Percentiles rank a stretch among this genome's conserved stretches.
Evolutionary conservation across 352 stramenopile species (phyloP).

Genomic region (Phytophthora hibernalis): DNA sequence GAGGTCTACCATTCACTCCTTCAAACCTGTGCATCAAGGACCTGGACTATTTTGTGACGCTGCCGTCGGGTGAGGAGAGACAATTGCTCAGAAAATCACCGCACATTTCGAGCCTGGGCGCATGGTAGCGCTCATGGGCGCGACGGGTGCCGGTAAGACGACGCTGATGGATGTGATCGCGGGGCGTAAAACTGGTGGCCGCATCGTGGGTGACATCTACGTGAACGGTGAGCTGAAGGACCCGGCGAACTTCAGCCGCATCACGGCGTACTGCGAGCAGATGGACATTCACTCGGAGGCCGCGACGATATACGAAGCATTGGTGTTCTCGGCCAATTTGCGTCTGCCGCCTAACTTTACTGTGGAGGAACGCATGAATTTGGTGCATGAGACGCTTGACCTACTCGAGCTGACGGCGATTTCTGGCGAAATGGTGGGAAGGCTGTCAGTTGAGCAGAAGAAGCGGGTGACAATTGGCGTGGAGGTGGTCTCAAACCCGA

Average conservation of each 20-base stretch:
- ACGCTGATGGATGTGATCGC: constrained; percentile 73
- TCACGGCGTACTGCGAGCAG: constrained; percentile 73
- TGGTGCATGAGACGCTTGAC: constrained; percentile 62
- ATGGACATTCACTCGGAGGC: constrained; percentile 90
- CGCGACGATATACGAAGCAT: constrained; percentile 83
- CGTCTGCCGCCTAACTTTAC: constrained; percentile 66
- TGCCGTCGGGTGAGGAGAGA: constrained; percentile 63
- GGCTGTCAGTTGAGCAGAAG: constrained; percentile 90
- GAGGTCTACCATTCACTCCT: constrained; percentile 33
- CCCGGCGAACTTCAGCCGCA: constrained; percentile 72
- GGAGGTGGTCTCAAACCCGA: constrained; percentile 93
- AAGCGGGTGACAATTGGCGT: too few relatives aligned
- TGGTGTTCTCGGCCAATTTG: constrained; percentile 91
- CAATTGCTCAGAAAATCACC: constrained; percentile 52
- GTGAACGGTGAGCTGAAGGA: constrained; percentile 92
- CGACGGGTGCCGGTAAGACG: constrained; percentile 66
- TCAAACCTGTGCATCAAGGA: constrained; percentile 58
- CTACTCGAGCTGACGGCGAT: constrained; percentile 59
- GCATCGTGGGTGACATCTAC: constrained; percentile 82
- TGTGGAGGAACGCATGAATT: constrained; percentile 41
- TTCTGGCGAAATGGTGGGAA: constrained; percentile 49
- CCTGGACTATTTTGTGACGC: constrained; percentile 63
- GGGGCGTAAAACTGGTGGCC: constrained; percentile 61
- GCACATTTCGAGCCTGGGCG: constrained; percentile 59
- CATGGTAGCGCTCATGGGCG: constrained; percentile 79